Evolutionary conservation across 495 filamentous ascomycete species (phyloP).

Genomic region (Tuber calosporum): DNA sequence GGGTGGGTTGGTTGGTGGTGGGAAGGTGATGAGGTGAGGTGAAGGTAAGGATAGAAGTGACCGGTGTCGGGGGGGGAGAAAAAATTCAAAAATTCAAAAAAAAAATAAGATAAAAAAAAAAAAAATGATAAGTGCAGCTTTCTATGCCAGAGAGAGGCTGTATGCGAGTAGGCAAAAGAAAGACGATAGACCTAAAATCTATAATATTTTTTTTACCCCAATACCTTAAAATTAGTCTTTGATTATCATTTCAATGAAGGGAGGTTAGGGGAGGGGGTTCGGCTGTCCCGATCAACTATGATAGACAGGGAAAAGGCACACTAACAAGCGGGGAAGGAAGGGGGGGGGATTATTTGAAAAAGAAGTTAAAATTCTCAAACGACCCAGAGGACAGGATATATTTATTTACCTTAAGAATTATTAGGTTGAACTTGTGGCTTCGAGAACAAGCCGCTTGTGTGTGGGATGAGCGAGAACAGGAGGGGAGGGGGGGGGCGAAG

Average conservation of each 20-base stretch:
- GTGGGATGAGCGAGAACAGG: background rate
- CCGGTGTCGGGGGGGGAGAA: constrained; percentile 19
- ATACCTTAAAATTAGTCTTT: background rate
- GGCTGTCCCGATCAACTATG: background rate
- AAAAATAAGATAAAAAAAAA: constrained; percentile 6
- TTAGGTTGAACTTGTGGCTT: background rate
- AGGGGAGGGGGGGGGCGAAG: background rate
- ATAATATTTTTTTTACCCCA: background rate
- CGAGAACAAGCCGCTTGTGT: background rate
- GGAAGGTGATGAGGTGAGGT: constrained; percentile 5
- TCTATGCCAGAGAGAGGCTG: background rate
- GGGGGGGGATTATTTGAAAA: background rate
- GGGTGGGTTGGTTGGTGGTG: background rate
- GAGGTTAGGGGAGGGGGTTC: background rate
- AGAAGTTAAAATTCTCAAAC: background rate
- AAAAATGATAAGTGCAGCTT: background rate
- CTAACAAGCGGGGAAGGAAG: background rate
- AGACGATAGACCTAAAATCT: background rate
- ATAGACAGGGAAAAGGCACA: background rate
- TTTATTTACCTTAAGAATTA: constrained; percentile 4
- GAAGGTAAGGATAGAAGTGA: constrained; percentile 1
- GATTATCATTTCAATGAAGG: background rate
- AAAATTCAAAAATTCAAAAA: constrained; percentile 18
- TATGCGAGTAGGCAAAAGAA: background rate
- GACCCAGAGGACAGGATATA: background rate